Percentiles rank a stretch among this genome's conserved stretches.
Conservation (phyloP, 805 yeast genomes). For the Kazachstania taianensis region DNA sequence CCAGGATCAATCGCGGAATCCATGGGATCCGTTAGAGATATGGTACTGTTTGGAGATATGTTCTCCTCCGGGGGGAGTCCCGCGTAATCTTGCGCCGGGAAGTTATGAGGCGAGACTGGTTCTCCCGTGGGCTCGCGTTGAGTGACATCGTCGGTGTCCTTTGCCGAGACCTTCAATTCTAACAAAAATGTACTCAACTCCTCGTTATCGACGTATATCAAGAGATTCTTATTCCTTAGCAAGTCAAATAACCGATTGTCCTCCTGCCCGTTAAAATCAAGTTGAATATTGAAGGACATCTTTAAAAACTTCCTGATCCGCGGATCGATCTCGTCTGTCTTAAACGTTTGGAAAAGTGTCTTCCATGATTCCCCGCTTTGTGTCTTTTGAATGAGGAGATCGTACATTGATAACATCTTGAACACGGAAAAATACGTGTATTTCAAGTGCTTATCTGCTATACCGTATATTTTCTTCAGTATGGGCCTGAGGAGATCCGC, state of each 20-base stretch:
- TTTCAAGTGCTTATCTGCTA: conserved; percentile 20
- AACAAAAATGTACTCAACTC: conserved; percentile 5
- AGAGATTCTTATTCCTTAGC: conserved; percentile 13
- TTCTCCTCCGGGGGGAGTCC: neutral
- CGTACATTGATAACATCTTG: conserved; percentile 23
- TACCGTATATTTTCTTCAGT: conserved; percentile 14
- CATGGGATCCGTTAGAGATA: neutral
- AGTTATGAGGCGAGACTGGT: neutral
- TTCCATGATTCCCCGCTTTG: conserved; percentile 18
- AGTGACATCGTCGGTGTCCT: neutral
- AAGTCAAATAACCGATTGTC: conserved; percentile 11
- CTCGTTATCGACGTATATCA: conserved; percentile 5
- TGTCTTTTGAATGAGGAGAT: conserved; percentile 18
- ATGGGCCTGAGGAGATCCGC: conserved; percentile 14
- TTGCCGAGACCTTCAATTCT: neutral
- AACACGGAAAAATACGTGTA: conserved; percentile 25
- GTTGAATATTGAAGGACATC: conserved; percentile 17
- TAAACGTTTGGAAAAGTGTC: conserved; percentile 10
- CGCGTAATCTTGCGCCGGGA: neutral
- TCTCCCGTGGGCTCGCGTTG: neutral
- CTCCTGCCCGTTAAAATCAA: conserved; percentile 5
- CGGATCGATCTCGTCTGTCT: conserved; percentile 11
- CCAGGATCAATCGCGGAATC: neutral
- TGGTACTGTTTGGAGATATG: neutral
- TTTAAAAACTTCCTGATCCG: conserved; percentile 15